Percentiles rank a stretch among this genome's conserved stretches.
phyloP scores from a whole-genome alignment of 2,329 filamentous ascomycete genomes.

The Stagonosporopsis rhizophila region DNA sequence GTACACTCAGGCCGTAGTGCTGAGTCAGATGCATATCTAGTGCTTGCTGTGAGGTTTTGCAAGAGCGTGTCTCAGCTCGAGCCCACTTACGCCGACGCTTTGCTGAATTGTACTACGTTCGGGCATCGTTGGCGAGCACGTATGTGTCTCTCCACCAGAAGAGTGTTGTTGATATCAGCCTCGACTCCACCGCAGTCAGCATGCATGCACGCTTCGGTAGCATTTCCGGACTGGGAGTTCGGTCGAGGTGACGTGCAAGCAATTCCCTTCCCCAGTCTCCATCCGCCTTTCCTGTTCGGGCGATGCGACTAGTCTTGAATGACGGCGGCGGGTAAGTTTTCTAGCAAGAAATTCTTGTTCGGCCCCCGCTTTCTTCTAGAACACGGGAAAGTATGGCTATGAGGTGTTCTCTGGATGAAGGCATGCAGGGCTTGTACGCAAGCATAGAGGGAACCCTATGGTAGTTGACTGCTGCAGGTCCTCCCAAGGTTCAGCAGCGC shows the following conservation, averaged over 20 bases:
- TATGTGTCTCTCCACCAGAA: background rate
- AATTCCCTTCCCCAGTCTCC: slow-evolving; percentile 11
- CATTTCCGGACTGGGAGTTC: slow-evolving; percentile 2
- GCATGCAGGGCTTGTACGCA: slow-evolving; percentile 5
- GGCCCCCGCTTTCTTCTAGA: slow-evolving; percentile 23
- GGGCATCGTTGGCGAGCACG: background rate
- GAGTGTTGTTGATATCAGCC: slow-evolving; percentile 1
- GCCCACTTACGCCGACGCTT: background rate
- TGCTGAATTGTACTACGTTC: background rate
- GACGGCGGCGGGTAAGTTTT: slow-evolving; percentile 21
- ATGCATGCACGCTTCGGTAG: slow-evolving; percentile 7
- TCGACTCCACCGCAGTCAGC: background rate
- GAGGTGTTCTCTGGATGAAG: slow-evolving; percentile 1
- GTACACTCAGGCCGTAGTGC: background rate
- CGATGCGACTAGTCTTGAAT: slow-evolving; percentile 4
- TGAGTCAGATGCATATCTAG: background rate
- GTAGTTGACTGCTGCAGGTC: slow-evolving; percentile 9
- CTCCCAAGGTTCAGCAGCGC: slow-evolving; percentile 10
- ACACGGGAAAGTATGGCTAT: slow-evolving; percentile 15
- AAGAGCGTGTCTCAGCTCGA: background rate
- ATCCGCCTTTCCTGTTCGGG: slow-evolving; percentile 12
- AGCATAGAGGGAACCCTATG: slow-evolving; percentile 3
- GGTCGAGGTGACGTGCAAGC: slow-evolving; percentile 16
- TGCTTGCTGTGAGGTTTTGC: background rate
- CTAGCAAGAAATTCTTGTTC: slow-evolving; percentile 19